phyloP scores from a whole-genome alignment of 345 rosid genomes.

The Firmiana major region DNA sequence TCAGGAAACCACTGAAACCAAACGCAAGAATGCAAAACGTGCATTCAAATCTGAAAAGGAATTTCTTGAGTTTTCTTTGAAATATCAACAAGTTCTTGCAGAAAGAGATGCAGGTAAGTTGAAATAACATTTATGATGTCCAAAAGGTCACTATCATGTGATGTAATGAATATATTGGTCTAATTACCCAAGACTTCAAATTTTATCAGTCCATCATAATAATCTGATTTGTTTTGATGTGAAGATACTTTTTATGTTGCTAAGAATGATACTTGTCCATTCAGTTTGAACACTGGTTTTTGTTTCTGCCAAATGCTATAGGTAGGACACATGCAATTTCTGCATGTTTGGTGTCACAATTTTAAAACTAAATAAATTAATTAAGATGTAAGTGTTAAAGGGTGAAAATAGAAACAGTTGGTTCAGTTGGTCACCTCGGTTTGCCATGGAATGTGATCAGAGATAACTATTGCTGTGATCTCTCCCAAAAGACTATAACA shows the following conservation, averaged over 20 bases:
- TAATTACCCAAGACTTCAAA: neutral
- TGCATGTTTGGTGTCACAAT: neutral
- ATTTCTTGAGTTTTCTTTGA: constrained; percentile 73
- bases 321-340: neutral
- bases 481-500: neutral
- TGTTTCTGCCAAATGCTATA: too few species aligned
- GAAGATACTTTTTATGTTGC: constrained; percentile 1
- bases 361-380: neutral
- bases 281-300: too few species aligned
- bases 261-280: neutral
- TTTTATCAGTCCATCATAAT: neutral
- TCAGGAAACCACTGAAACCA: constrained; percentile 67
- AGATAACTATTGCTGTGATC: neutral
- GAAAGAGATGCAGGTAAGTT: constrained; percentile 81
- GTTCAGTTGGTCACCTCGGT: neutral
- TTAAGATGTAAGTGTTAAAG: neutral
- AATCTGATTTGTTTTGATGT: neutral
- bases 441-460: neutral
- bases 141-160: neutral
- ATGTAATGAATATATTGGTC: neutral
- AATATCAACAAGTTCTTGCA: constrained; percentile 84
- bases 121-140: constrained; percentile 11
- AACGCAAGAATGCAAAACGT: constrained; percentile 65
- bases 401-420: neutral
- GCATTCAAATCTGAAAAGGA: constrained; percentile 72